Evolutionary conservation across 2,329 filamentous ascomycete genomes (phyloP).

Genomic region (Pyrenophora tritici-repentis): DNA sequence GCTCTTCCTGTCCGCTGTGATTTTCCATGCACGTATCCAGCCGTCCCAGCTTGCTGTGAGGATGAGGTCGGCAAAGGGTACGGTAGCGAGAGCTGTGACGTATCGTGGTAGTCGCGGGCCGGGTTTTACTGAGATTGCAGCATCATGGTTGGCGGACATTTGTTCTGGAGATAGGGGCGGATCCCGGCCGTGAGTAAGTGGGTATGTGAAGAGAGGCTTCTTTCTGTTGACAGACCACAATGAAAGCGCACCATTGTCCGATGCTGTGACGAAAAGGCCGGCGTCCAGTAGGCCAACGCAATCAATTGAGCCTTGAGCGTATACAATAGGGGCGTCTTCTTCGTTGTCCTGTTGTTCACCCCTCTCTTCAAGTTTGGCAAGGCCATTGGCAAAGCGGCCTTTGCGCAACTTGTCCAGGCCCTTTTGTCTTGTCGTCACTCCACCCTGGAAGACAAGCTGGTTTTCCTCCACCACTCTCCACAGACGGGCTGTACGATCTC

Average conservation of each 20-base stretch:
- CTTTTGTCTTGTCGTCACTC: slow-evolving; percentile 57
- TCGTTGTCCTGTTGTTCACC: slow-evolving; percentile 37
- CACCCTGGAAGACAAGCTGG: slow-evolving; percentile 92
- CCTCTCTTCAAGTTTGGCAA: slow-evolving; percentile 3
- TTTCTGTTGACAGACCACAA: slow-evolving; percentile 94
- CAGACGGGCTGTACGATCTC: slow-evolving; percentile 86
- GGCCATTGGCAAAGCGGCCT: slow-evolving; percentile 41
- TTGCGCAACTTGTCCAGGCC: slow-evolving; percentile 46
- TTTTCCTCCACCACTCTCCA: slow-evolving; percentile 98
- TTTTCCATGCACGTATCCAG: slow-evolving; percentile 79
- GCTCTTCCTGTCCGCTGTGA: slow-evolving; percentile 74
- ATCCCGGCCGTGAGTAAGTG: slow-evolving; percentile 84
- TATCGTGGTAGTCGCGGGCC: slow-evolving; percentile 71
- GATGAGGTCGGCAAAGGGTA: slow-evolving; percentile 89
- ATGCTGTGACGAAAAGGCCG: slow-evolving; percentile 87
- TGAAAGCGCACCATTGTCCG: slow-evolving; percentile 84
- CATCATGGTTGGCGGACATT: slow-evolving; percentile 68
- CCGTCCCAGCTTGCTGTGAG: slow-evolving; percentile 96
- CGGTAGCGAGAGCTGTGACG: slow-evolving; percentile 84
- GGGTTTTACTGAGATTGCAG: slow-evolving; percentile 56
- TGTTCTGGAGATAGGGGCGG: slow-evolving; percentile 68
- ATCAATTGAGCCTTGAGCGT: slow-evolving; percentile 84
- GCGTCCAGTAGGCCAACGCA: slow-evolving; percentile 88
- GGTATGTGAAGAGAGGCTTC: slow-evolving; percentile 82
- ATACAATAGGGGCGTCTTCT: slow-evolving; percentile 50